Base-by-base conservation (phyloP, 768 basidiomycete species). In the Leccinum olivaceopallidum region DNA sequence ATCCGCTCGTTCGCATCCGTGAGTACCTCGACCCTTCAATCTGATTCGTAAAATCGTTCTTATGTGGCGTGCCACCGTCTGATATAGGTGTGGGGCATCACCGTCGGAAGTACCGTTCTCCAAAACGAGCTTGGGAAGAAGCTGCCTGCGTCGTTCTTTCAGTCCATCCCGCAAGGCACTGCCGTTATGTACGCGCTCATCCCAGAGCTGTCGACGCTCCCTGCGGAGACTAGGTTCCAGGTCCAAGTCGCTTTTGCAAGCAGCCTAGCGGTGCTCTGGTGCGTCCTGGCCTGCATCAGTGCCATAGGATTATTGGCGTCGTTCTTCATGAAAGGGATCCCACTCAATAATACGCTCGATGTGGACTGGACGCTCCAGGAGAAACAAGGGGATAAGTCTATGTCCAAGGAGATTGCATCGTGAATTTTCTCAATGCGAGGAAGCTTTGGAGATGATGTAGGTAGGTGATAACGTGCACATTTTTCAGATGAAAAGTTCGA, bases 171-270 rank as follows among this genome's bases (percentile, higher is more conserved):
- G 0, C 59, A 67, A n/a, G 79, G 77, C 10, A 70, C 73, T 22
- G 75, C 80, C 39, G 69, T 84, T 52, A 72, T 77, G 14, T 84
- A 79, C 63, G 71, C 80, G 0, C 73, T 77, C 28, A 83, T 85
- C 55, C 81, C 82, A 1, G 53, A 67, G 14, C 79, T 85, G 22
- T 56, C 61, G 6, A 26, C n/a, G 0, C 73, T 84, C 12, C 63
- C 67, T 2, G 68, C 76, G 28, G 71, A 77, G 5, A 66, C 80
- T 18, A 60, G 61, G 28, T 59, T 32, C 2, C 62, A 78, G 58
- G 80, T 83, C 1, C 72, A 72, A 32, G 73, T 60, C 5, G 81
- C 81, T 13, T 83, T 82, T 64, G 75, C 77, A 3, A 69, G 63
- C 0, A 76, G 77, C 51, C 65, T 85, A 55, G 51, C 64, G 1